Conservation (phyloP, 108 stramenopile genomes). For the Pseudonitzschia pungens region DNA sequence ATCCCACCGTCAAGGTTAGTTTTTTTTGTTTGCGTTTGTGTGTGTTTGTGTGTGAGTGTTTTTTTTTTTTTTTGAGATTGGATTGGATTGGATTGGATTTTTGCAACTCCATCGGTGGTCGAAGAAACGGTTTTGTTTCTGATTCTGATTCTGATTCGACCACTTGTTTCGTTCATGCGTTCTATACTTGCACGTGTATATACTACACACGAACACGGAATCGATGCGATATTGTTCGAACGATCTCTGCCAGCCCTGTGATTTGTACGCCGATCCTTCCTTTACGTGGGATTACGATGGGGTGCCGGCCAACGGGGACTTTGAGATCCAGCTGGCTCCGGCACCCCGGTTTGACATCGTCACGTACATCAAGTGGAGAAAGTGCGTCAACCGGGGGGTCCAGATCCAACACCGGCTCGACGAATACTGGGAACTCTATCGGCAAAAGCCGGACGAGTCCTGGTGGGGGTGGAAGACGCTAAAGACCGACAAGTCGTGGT, state of each 20-base stretch:
- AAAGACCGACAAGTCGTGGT: not conserved
- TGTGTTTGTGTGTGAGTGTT: too few relatives aligned
- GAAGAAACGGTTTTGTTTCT: too few relatives aligned
- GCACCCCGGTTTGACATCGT: conserved; percentile 7
- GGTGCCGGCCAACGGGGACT: not conserved
- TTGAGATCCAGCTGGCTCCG: not conserved
- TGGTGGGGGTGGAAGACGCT: conserved; percentile 8
- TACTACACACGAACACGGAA: too few relatives aligned
- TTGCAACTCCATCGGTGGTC: too few relatives aligned
- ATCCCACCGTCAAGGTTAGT: conserved; percentile 9
- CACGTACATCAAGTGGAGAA: not conserved
- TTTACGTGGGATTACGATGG: conserved; percentile 11
- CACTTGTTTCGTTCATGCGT: too few relatives aligned
- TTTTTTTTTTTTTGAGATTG: too few relatives aligned
- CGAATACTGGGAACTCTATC: conserved; percentile 15
- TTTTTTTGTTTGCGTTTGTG: too few relatives aligned
- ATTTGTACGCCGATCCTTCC: conserved; percentile 6
- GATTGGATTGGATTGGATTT: too few relatives aligned
- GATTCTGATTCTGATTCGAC: not conserved
- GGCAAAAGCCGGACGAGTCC: not conserved
- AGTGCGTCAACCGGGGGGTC: not conserved
- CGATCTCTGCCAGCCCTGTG: conserved; percentile 7
- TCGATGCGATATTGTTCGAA: too few relatives aligned
- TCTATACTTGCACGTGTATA: too few relatives aligned
- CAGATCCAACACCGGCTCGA: conserved; percentile 4